Evolutionary conservation across 1,284 basidiomycete species (phyloP), one percentile per base, ranked within the genome.

Genomic region (Boletus subluridellus): DNA sequence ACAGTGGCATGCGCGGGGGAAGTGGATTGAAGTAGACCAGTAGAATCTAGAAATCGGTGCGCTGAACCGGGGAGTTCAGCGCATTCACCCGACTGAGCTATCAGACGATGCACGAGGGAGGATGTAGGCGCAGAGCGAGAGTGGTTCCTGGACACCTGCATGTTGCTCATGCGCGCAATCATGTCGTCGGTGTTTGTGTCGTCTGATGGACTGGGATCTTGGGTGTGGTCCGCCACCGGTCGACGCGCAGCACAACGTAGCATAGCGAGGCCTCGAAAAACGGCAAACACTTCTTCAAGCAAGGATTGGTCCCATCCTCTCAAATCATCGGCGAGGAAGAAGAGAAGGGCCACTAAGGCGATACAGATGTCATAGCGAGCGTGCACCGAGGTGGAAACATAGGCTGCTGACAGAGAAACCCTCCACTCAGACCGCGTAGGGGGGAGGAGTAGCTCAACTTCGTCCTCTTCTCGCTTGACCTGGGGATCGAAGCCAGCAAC

Each of bases 241-340:
- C 86, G 87, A 55, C 78, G 76, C 24, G 80, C 74, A 50, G 85
- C 76, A 59, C 79, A 80, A 34, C 83, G 85, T 30, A 90, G 73
- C 76, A 89, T 87, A 21, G 85, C 82, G 28, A 87, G 73, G 21
- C 87, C 87, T 35, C 90, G 81, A 66, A 89, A 91, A n/a, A 90
- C 82, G 14, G 86, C 86, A 68, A 92, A 87, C 30, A 89, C 80
- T 67, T 92, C 89, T 14, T 84, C 84, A 34, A 92, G 73, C 35
- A 90, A 66, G 17, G 82, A 76, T 28, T 84, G 81, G 65, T 88
- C 84, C 84, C 86, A 89, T 37, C 77, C 71, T 37, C 75, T 72
- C 21, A 89, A 74, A 35, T 85, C 80, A 28, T 85, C 82, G 7
- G 84, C 78, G 54, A 89, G 76, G 74, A 90, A 87, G 66, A 90